A percentile compares a stretch with the other conserved stretches of the same genome.
Evolutionary conservation across 306 rosid species (phyloP).

Genomic region (Sphenostylis stenocarpa): DNA sequence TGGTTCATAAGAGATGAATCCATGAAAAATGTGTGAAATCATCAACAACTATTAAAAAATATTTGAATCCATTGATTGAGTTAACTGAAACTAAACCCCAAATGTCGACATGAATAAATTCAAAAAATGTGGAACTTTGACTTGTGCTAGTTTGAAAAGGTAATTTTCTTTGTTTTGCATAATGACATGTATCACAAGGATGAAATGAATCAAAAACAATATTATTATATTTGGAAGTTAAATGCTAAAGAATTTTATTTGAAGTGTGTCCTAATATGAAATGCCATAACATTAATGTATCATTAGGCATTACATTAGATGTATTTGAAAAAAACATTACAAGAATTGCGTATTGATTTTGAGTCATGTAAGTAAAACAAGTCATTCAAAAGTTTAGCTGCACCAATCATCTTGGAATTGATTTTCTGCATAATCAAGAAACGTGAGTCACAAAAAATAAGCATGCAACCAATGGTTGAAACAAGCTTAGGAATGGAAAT

Average conservation of each 20-base stretch:
- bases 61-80: neutral
- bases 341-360: no score
- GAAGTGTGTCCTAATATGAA: no score
- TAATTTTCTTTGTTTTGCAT: no score
- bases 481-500: neutral
- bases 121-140: neutral
- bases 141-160: neutral
- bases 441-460: neutral
- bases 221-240: no score
- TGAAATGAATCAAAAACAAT: no score
- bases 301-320: no score
- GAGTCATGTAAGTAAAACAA: no score
- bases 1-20: neutral
- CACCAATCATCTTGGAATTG: no score
- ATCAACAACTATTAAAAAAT: neutral
- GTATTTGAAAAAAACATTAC: no score
- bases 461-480: neutral
- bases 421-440: neutral
- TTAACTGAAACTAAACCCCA: neutral
- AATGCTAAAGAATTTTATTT: no score
- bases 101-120: neutral
- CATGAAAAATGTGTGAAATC: neutral
- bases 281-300: no score
- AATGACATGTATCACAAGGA: no score
- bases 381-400: neutral